Base-by-base conservation (phyloP, 2,329 filamentous ascomycete genomes). In the Cercospora sp. region DNA sequence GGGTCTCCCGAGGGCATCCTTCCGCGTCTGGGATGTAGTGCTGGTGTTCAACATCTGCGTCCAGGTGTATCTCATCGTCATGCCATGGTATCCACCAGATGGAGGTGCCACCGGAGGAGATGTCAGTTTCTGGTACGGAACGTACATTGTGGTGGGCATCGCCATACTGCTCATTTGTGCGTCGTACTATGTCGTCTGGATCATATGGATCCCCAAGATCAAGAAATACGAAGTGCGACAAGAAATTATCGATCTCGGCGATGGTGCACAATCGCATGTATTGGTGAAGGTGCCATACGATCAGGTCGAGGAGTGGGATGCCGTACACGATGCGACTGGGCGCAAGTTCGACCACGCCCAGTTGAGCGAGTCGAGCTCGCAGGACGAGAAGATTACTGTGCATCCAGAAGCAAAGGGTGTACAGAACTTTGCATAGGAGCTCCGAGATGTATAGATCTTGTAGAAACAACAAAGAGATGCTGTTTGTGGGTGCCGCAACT, bases 101-200 rank as follows among this genome's bases (percentile, higher is more conserved):
- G 84, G 81, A 0, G 90, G 90, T 0, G 80, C 80, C 0, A 84
- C 85, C 36, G 87, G 85, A 0, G 90, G 89, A 0, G 86, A 89
- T 65, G 89, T 91, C 1, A 89, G 86, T 63, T 92, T 93, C 77
- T 92, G 87, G 87, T 93, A 92, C 70, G 89, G 84, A 1, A 91
- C 89, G 0, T 91, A 92, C 72, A 84, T 86, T 20, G 85, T 88
- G 0, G 85, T 87, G 0, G 89, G 90, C 0, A 84, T 92, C 66
- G 88, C 77, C 23, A 84, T 91, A 86, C 89, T 80, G 82, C 86
- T 85, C n/a, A 62, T 83, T 0, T 90, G 87, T 65, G 84, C 76
- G 0, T 31, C 86, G 0, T 90, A 90, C 76, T 90, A 90, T 70
- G 78, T 81, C 7, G 65, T 84, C 7, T 90, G 87, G 86, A 85